These are phyloP conservation scores for Ramaria rubella DNA, from an alignment of 768 basidiomycete genomes.

Conservation along the genomic window DNA sequence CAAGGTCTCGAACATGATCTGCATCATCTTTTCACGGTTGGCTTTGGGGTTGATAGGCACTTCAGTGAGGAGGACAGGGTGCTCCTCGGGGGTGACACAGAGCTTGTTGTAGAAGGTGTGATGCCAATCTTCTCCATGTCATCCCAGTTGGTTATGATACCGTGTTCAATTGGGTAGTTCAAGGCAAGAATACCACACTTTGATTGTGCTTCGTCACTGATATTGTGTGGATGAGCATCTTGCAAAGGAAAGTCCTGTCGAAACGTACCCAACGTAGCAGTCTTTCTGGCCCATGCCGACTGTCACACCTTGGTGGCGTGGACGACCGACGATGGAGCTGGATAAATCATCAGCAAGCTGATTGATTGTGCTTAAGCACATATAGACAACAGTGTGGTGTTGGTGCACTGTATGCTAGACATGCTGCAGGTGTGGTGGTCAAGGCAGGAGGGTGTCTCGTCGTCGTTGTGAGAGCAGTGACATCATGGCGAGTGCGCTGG, in stretches of 20 bases:
- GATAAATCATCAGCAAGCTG: conserved; percentile 1
- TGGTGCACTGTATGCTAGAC: too few relatives aligned
- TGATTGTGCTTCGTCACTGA: conserved; percentile 63
- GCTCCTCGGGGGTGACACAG: conserved; percentile 88
- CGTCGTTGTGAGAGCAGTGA: too few relatives aligned
- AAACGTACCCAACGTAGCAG: conserved; percentile 59
- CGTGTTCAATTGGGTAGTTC: conserved; percentile 66
- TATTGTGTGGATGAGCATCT: conserved; percentile 20
- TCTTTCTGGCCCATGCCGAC: conserved; percentile 76
- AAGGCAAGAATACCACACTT: conserved; percentile 68
- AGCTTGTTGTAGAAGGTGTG: too few relatives aligned
- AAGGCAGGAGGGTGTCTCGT: too few relatives aligned
- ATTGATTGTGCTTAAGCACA: neutral
- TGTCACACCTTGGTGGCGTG: conserved; percentile 71
- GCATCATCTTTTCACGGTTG: conserved; percentile 88
- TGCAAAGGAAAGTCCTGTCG: neutral
- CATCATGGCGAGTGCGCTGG: too few relatives aligned
- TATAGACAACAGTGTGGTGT: neutral
- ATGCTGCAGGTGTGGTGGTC: too few relatives aligned
- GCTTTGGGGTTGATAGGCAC: conserved; percentile 90
- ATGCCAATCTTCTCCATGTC: conserved; percentile 75
- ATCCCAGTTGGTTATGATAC: conserved; percentile 71
- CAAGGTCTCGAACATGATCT: conserved; percentile 96
- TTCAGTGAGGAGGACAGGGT: conserved; percentile 87
- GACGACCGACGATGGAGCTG: too few relatives aligned